Percentiles rank a stretch among this genome's conserved stretches.
Evolutionary conservation across 2,329 filamentous ascomycete species (phyloP).

Genomic region (Beauveria varroae): DNA sequence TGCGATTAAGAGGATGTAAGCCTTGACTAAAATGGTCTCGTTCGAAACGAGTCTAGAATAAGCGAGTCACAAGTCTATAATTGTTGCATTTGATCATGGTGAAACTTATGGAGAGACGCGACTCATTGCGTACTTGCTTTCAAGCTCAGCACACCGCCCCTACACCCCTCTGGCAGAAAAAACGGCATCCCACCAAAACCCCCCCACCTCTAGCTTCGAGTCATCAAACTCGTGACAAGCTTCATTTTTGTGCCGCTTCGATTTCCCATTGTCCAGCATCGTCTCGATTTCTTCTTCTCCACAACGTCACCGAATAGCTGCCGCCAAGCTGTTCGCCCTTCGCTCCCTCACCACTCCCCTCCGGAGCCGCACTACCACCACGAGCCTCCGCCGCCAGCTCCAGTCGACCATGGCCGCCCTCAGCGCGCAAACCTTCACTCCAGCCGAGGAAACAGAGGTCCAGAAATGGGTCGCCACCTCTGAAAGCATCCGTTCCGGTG

Average conservation of each 20-base stretch:
- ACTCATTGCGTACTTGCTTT: not conserved
- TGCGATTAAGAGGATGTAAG: too few relatives aligned
- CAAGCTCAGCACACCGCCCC: slow-evolving; percentile 7
- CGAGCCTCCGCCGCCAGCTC: slow-evolving; percentile 23
- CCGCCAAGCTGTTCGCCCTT: slow-evolving; percentile 39
- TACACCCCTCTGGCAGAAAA: slow-evolving; percentile 11
- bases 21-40: too few relatives aligned
- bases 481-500: slow-evolving; percentile 48
- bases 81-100: not conserved
- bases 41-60: too few relatives aligned
- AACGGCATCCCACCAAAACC: slow-evolving; percentile 7
- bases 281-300: not conserved
- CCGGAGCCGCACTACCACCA: slow-evolving; percentile 19
- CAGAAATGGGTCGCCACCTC: slow-evolving; percentile 81
- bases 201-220: slow-evolving; percentile 7
- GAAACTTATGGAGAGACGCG: not conserved
- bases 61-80: too few relatives aligned
- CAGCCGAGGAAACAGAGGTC: slow-evolving; percentile 78
- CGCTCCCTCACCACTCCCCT: slow-evolving; percentile 28
- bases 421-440: slow-evolving; percentile 61
- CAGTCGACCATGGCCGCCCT: slow-evolving; percentile 54
- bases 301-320: not conserved
- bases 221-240: not conserved
- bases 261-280: not conserved
- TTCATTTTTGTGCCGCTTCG: not conserved